phyloP scores from a whole-genome alignment of 169 alveolate species.

The Eimeria necatrix region DNA sequence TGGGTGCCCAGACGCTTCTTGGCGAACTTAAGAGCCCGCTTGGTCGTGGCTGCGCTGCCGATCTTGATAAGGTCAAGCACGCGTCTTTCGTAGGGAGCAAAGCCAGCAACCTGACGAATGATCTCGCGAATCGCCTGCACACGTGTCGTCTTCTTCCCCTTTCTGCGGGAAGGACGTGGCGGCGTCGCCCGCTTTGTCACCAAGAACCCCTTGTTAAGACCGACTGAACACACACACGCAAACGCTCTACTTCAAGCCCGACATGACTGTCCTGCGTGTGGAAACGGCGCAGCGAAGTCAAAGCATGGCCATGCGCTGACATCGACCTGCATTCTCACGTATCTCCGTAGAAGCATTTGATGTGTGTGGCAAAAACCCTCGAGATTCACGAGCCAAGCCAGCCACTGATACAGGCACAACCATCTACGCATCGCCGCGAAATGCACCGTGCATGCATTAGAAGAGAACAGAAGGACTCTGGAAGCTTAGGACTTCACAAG shows the following conservation, averaged over 20 bases:
- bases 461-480: too few species aligned
- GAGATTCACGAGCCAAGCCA: too few species aligned
- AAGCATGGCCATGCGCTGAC: too few species aligned
- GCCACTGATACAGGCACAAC: too few species aligned
- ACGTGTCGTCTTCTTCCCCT: constrained; percentile 76
- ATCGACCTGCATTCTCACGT: too few species aligned
- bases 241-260: neutral
- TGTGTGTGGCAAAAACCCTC: too few species aligned
- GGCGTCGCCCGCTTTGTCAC: constrained; percentile 82
- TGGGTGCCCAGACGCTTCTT: constrained; percentile 99
- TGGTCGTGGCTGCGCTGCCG: constrained; percentile 98
- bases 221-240: constrained; percentile 70
- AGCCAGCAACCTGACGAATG: constrained; percentile 95
- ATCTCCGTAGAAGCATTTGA: too few species aligned
- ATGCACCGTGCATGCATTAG: too few species aligned
- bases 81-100: constrained; percentile 99
- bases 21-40: constrained; percentile 99
- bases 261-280: neutral
- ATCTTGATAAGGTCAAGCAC: constrained; percentile 98
- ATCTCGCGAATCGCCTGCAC: constrained; percentile 77
- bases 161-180: constrained; percentile 83
- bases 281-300: neutral
- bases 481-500: too few species aligned
- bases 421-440: too few species aligned
- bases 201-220: constrained; percentile 84